phyloP scores from a whole-genome alignment of 139 green algal species.

The Coccomyxa sp. region DNA sequence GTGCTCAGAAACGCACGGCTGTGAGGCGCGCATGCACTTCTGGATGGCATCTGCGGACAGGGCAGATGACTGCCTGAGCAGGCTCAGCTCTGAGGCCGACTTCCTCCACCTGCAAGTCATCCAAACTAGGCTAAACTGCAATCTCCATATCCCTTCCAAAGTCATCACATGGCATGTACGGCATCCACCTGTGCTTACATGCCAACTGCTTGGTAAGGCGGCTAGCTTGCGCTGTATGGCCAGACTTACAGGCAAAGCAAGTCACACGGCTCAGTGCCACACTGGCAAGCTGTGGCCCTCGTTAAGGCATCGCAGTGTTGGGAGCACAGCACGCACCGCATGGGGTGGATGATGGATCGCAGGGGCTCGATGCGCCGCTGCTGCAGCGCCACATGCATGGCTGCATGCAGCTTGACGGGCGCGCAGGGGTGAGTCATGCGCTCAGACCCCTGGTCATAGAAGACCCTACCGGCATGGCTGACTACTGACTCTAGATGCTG shows the following conservation, averaged over 20 bases:
- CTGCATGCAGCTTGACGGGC: slow-evolving; percentile 3
- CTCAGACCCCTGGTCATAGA: not conserved
- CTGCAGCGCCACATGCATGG: slow-evolving; percentile 11
- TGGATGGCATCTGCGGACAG: slow-evolving; percentile 43
- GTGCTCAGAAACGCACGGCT: slow-evolving; percentile 47
- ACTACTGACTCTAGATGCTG: not conserved
- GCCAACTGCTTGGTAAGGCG: too few species aligned
- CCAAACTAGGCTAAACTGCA: too few species aligned
- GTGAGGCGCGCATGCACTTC: slow-evolving; percentile 48
- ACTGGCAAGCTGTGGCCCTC: too few species aligned
- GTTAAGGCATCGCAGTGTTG: too few species aligned
- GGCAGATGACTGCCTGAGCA: slow-evolving; percentile 56
- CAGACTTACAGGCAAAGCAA: too few species aligned
- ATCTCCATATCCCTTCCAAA: too few species aligned
- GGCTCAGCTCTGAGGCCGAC: slow-evolving; percentile 49
- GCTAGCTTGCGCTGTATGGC: too few species aligned
- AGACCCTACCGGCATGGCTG: not conserved
- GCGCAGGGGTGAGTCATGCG: not conserved
- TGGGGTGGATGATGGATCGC: slow-evolving; percentile 39
- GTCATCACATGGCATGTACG: too few species aligned
- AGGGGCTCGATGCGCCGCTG: slow-evolving; percentile 34
- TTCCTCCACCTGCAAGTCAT: slow-evolving; percentile 72
- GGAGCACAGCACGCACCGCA: slow-evolving; percentile 9
- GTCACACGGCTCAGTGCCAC: too few species aligned
- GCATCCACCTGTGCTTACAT: too few species aligned